phyloP scores from a whole-genome alignment of 192 early-diverging fungal genomes.

The Coemansia sp. region DNA sequence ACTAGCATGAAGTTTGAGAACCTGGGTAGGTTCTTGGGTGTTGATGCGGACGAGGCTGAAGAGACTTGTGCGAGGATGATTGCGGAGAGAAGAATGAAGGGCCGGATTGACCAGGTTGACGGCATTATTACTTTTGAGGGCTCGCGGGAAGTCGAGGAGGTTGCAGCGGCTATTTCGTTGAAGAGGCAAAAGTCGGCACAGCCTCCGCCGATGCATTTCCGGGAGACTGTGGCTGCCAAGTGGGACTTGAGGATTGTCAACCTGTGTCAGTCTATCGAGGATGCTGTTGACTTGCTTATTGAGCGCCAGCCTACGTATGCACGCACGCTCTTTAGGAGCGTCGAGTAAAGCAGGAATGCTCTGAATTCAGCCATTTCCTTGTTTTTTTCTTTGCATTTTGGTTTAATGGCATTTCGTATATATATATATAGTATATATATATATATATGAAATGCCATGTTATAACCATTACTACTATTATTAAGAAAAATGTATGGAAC shows the following conservation, averaged over 20 bases:
- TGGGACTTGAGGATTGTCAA: slow-evolving; percentile 43
- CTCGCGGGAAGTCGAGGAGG: slow-evolving; percentile 47
- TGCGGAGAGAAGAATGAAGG: slow-evolving; percentile 81
- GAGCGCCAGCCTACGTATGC: slow-evolving; percentile 43
- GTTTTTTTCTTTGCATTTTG: neutral
- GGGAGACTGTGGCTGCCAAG: slow-evolving; percentile 31
- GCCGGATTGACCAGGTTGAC: slow-evolving; percentile 91
- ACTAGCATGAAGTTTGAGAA: slow-evolving; percentile 88
- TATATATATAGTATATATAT: neutral
- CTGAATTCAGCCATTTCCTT: too few species aligned
- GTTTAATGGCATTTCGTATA: neutral
- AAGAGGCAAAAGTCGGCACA: slow-evolving; percentile 27
- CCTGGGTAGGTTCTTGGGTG: slow-evolving; percentile 71
- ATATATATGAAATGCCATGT: neutral
- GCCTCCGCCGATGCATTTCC: slow-evolving; percentile 39
- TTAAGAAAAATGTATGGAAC: neutral
- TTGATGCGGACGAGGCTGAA: slow-evolving; percentile 81
- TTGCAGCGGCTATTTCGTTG: slow-evolving; percentile 27
- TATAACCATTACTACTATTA: too few species aligned
- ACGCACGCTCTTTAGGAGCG: slow-evolving; percentile 22
- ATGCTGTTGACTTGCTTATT: slow-evolving; percentile 43
- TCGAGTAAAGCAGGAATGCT: neutral
- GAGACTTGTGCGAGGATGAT: slow-evolving; percentile 84
- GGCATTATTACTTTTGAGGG: slow-evolving; percentile 79
- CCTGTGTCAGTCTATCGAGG: slow-evolving; percentile 45